Percentiles rank a stretch among this genome's conserved stretches.
phyloP scores from a whole-genome alignment of 805 yeast genomes.

The Candida coleopterorum region DNA sequence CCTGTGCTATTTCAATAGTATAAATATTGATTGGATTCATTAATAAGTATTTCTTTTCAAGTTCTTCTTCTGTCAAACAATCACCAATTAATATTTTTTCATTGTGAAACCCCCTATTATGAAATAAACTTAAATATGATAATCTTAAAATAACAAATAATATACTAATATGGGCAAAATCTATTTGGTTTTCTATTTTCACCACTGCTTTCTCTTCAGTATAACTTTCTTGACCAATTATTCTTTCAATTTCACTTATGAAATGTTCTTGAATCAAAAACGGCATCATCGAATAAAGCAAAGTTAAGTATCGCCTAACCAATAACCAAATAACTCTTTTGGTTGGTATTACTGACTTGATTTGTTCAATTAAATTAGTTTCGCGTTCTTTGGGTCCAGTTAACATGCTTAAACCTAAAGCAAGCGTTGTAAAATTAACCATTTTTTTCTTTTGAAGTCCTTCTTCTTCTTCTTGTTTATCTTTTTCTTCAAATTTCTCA shows the following conservation, averaged over 20 bases:
- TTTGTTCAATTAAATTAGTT: slow-evolving; percentile 28
- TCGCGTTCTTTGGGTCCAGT: slow-evolving; percentile 15
- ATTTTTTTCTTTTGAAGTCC: slow-evolving; percentile 17
- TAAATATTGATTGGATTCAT: slow-evolving; percentile 44
- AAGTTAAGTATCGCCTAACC: slow-evolving; percentile 52
- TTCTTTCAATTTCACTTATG: slow-evolving; percentile 31
- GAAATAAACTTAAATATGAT: slow-evolving; percentile 36
- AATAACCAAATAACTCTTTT: slow-evolving; percentile 48
- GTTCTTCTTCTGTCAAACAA: slow-evolving; percentile 19
- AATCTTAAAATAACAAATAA: slow-evolving; percentile 39
- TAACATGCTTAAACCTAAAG: slow-evolving; percentile 13
- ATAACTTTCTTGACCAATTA: slow-evolving; percentile 35
- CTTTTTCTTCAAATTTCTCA: slow-evolving; percentile 22
- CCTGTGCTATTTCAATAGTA: slow-evolving; percentile 45
- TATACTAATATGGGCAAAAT: slow-evolving; percentile 36
- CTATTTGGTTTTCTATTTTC: slow-evolving; percentile 32
- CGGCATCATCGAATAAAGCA: slow-evolving; percentile 57
- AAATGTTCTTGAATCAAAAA: slow-evolving; percentile 55
- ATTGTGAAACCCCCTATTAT: slow-evolving; percentile 23
- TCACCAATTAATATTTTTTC: slow-evolving; percentile 20
- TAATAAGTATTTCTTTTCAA: slow-evolving; percentile 34
- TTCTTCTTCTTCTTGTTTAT: slow-evolving; percentile 28
- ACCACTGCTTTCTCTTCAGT: slow-evolving; percentile 21
- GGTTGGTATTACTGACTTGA: slow-evolving; percentile 42
- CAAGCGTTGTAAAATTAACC: slow-evolving; percentile 11